Percentiles rank a stretch among this genome's conserved stretches.
Evolutionary conservation across 1,139 yeast genomes (phyloP).

Genomic region (Sugiyamaella paludigena): DNA sequence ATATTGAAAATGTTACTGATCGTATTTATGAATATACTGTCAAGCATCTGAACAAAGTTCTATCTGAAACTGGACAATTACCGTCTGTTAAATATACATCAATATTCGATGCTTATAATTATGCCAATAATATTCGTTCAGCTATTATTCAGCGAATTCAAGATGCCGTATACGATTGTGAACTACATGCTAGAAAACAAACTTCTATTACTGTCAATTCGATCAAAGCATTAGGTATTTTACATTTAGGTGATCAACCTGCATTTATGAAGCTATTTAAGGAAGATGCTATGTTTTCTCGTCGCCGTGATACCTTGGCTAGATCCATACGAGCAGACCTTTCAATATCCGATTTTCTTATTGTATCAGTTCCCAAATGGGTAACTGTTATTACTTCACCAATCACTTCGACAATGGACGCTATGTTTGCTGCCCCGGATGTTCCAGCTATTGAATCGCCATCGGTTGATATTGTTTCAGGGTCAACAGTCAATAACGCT

Average conservation of each 20-base stretch:
- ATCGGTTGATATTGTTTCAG: neutral
- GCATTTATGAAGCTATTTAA: conserved; percentile 62
- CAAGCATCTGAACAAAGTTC: conserved; percentile 50
- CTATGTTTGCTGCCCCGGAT: neutral
- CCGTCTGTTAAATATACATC: conserved; percentile 63
- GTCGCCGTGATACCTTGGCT: conserved; percentile 61
- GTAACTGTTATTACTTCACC: conserved; percentile 15
- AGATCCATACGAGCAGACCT: conserved; percentile 60
- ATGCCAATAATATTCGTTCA: conserved; percentile 66
- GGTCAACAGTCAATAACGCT: conserved; percentile 37
- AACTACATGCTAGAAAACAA: conserved; percentile 59
- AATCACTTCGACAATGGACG: neutral
- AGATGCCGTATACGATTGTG: conserved; percentile 63
- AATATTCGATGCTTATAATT: conserved; percentile 61
- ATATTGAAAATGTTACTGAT: conserved; percentile 61
- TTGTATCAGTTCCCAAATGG: conserved; percentile 38
- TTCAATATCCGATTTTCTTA: conserved; percentile 68
- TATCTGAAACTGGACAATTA: conserved; percentile 55
- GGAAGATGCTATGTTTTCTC: conserved; percentile 79
- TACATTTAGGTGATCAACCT: conserved; percentile 51
- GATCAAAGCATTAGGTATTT: conserved; percentile 56
- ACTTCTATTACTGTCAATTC: conserved; percentile 61
- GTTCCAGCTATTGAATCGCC: neutral
- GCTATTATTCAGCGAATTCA: conserved; percentile 64
- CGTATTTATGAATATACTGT: conserved; percentile 62